Base-by-base conservation (phyloP, 2,329 filamentous ascomycete genomes). In the Arthrobotrys sinensis region DNA sequence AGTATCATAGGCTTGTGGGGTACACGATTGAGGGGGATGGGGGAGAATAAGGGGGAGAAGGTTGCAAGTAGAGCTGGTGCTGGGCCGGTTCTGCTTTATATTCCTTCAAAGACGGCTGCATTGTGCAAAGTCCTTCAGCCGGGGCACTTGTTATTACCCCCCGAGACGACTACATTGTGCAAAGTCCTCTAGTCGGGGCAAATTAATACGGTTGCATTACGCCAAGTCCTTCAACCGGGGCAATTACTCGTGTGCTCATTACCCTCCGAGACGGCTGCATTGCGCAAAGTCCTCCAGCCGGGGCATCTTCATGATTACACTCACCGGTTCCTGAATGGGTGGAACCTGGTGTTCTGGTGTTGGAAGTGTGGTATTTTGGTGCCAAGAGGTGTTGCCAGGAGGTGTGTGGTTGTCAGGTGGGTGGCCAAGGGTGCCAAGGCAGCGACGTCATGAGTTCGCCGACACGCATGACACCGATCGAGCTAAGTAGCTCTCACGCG, bases 401-500 rank as follows among this genome's bases (percentile, higher is more conserved):
- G n/a, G 43, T 8, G 19, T 36, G 10, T 60, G 38, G 45, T 52
- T 63, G 62, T 73, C 69, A 73, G 69, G 50, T 66, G 65, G 40
- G 12, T 55, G 45, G 45, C 46, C 72, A 70, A 69, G 71, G 24
- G 24, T 55, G 45, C 46, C 72, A 70, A 69, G 71, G 36, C 50
- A 16, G 16, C 66, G 48, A 77, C 73, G 73, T 77, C 73, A 77
- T 77, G 57, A 32, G 53, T 45, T 48, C 11, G 40, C 45, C 36
- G 63, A 48, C 72, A 69, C 72, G 72, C 72, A 60, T 76, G 72
- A 76, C 53, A 45, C n/a, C 19, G 38, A 38, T 68, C n/a, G 24
- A 48, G 45, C 45, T 28, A 38, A 45, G 50, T 46, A 57, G 72
- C 40, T 40, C 73, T 57, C 72, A 77, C 69, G 73, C 73, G 73